Evolutionary conservation across 176 grass and related monocot species (phyloP), one percentile per base, ranked within the genome.

Genomic region (Paspalum vaginatum): DNA sequence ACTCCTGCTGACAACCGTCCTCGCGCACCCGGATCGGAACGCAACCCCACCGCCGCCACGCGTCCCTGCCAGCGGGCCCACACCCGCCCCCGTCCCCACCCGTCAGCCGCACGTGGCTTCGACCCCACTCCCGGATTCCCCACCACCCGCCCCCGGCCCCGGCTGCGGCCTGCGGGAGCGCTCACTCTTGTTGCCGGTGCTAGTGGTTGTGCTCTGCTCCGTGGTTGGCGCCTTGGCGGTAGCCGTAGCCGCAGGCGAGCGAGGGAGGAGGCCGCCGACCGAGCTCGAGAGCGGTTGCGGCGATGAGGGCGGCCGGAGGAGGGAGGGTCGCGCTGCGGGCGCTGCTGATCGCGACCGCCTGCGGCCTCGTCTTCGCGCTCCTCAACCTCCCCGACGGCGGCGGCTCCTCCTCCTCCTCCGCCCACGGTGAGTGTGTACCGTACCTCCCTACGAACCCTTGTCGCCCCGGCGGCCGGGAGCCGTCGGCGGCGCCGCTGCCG

Each of bases 301-400:
- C 55, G 27, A 82, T 87, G 86, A 53, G 75, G 59, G 40, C 14
- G 10, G 67, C 11, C 0, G 39, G 0, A 7, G 50, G 50, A 13
- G 79, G 55, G 62, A 53, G 61, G 48, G 8, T 6, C 11, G 67
- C 20, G 79, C 57, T 87, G 57, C 81, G 80, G 79, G 54, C 80
- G 82, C 70, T 89, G 54, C 63, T 85, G 47, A 41, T 85, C 87
- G 82, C 82, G 14, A 54, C 77, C 20, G 70, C 77, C 6, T 85
- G 76, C 77, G 70, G 70, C 47, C 53, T 89, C 82, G 54, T 70
- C 25, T 40, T 89, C 56, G 25, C 84, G 17, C 62, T 89, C 11
- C 81, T 89, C 69, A 67, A 89, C 61, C 87, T 89, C 70, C 87
- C 85, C 73, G 64, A 73, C 57, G 81, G 79, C 57, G 55, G 11